Evolutionary conservation across 768 basidiomycete species (phyloP), one percentile per base, ranked within the genome.

Genomic region (Leccinum ochraceum): DNA sequence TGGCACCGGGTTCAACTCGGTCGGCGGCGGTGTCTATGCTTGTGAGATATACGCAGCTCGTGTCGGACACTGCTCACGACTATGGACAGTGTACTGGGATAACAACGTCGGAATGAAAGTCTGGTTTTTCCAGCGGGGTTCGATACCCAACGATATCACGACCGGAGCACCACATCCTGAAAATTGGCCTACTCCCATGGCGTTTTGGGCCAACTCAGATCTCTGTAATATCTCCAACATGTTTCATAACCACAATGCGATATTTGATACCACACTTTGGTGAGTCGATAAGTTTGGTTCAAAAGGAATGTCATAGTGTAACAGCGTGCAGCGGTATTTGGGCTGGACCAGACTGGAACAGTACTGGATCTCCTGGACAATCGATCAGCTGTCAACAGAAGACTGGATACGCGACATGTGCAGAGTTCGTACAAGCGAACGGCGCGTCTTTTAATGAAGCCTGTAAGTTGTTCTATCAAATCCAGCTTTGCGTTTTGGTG

Each of bases 251-350:
- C 89, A 96, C 70, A 82, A 81, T 49, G 84, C 81, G 42, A 92
- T 95, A 69, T 92, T 95, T 66, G 89, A 94, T 71, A 94, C 90
- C 36, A 93, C 93, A 22, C 78, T 94, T 54, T 93, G 92, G 87
- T 89, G 69, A 56, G 65, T 48, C 6, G 64, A 59, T 63, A 64
- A 52, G 57, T 61, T 54, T 52, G 37, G 22, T 59, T 34, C 16
- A 32, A 42, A 20, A 36, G 37, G 54, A 24, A 22, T 32, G 24
- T 26, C 67, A 53, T 36, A 67, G 36, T 58, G n/a, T 44, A 42
- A 51, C 57, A 24, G 14, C 24, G 48, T 57, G 37, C 62, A 89
- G 92, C 67, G 94, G 94, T 61, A 91, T 95, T 64, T 98, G 94
- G 95, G 94, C 94, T 11, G 85, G 87, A 52, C 77, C 76, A 53